Evolutionary conservation across 2,329 filamentous ascomycete genomes (phyloP).

Genomic region (Fusarium guadeloupense): DNA sequence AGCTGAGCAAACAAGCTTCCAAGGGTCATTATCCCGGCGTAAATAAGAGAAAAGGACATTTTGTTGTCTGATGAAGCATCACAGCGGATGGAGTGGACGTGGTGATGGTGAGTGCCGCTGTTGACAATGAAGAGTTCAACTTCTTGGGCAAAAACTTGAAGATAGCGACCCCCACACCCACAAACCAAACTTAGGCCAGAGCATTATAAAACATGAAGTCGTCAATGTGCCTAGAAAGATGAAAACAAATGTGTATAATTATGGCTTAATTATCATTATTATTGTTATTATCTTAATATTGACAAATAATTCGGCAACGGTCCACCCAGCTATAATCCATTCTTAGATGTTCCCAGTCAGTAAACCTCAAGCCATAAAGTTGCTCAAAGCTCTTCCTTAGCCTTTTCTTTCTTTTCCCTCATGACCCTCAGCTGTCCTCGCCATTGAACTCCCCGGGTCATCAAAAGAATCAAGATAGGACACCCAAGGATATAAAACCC

Average conservation of each 20-base stretch:
- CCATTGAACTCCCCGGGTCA: slow-evolving; percentile 56
- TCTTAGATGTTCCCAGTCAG: background rate
- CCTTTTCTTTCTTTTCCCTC: slow-evolving; percentile 33
- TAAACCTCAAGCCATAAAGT: background rate
- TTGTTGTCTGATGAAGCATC: slow-evolving; percentile 14
- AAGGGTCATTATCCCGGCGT: slow-evolving; percentile 6
- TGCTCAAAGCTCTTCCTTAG: background rate
- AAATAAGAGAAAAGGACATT: slow-evolving; percentile 17
- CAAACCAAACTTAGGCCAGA: background rate
- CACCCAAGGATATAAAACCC: slow-evolving; percentile 52
- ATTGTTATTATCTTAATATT: background rate
- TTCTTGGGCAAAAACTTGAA: slow-evolving; percentile 8
- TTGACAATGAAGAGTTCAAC: background rate
- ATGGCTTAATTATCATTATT: background rate
- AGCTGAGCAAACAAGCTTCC: background rate
- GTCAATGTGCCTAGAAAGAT: too few relatives aligned
- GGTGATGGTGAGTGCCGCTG: background rate
- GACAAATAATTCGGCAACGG: too few relatives aligned
- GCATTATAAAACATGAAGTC: background rate
- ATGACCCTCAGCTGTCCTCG: slow-evolving; percentile 48
- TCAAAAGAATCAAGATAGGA: slow-evolving; percentile 54
- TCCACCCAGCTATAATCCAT: too few relatives aligned
- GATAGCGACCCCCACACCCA: slow-evolving; percentile 11
- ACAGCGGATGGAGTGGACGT: background rate
- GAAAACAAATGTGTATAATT: too few relatives aligned